Base-by-base conservation (phyloP, 371 early-diverging fungal species). In the Apophysomyces sp. region DNA sequence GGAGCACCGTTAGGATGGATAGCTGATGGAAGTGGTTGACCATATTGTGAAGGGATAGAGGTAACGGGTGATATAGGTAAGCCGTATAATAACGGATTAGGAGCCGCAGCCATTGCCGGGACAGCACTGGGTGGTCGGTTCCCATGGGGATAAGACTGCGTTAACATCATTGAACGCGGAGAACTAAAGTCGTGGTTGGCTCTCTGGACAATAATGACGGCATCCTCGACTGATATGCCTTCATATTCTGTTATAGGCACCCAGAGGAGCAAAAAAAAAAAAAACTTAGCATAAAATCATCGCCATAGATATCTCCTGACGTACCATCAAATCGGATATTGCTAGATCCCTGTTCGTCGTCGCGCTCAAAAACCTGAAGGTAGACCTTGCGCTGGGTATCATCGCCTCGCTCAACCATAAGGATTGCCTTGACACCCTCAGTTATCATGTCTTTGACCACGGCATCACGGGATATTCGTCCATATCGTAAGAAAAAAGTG, bases 361-460 rank as follows among this genome's bases (percentile, higher is more conserved):
- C 31, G 27, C 62, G 69, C 54, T 67, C 68, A 65, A 75, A 75
- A 24, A 75, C 65, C 57, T 72, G 76, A 57, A 75, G 32, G 57
- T 69, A 67, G 1, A 82, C 65, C 18, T 71, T 68, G 12, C 72
- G 68, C 8, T 65, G 51, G 15, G 60, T 27, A 52, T 71, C 78
- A 60, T 78, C 75, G 9, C 72, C 59, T 18, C 62, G 41, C 31
- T 83, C 84, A 32, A 86, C 57, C 55, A 83, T 78, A 7, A 86
- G 55, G 6, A 86, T 69, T 3, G 81, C 83, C 34, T 69, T 69
- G 9, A 84, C 84, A 31, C 84, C 83, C 68, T 86, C 84, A 4
- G 74, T 73, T 61, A 81, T 80, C 72, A 84, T 51, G 12, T 63
- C 58, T 52, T 60, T 61, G 37, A 66, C 66, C 40, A 71, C 51